Conservation (phyloP, 805 yeast genomes). For the Cyberlindnera subsufficiens region DNA sequence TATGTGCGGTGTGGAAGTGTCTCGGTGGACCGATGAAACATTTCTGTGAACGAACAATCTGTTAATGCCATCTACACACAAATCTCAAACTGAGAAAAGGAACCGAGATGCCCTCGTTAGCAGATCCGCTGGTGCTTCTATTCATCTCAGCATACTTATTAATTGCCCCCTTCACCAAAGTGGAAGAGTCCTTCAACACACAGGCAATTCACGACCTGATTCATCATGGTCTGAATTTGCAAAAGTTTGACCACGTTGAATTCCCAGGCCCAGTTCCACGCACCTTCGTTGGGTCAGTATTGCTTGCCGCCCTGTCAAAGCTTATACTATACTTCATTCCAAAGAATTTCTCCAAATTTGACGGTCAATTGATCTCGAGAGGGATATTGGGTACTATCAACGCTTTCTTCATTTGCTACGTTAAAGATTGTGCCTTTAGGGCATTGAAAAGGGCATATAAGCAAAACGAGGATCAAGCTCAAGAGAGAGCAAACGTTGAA, state of each 20-base stretch:
- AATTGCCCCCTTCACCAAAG: constrained; percentile 80
- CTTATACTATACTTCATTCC: constrained; percentile 25
- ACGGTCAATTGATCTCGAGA: constrained; percentile 51
- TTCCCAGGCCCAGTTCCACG: constrained; percentile 92
- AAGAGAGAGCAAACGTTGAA: not conserved
- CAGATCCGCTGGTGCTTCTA: constrained; percentile 33
- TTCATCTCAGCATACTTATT: constrained; percentile 44
- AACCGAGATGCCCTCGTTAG: constrained; percentile 18
- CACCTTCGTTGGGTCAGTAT: constrained; percentile 67
- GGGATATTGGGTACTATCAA: constrained; percentile 59
- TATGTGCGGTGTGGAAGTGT: too few species aligned
- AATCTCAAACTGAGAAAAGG: not conserved
- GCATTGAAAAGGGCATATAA: constrained; percentile 13
- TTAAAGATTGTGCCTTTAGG: constrained; percentile 38
- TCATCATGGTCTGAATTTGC: constrained; percentile 46
- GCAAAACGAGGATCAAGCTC: not conserved
- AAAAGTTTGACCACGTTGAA: constrained; percentile 60
- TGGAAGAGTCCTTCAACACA: constrained; percentile 87
- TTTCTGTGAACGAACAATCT: too few species aligned
- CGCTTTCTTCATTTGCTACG: constrained; percentile 41
- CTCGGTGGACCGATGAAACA: too few species aligned
- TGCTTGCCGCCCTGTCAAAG: constrained; percentile 42
- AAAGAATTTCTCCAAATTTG: constrained; percentile 33
- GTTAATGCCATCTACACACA: too few species aligned
- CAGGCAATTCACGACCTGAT: constrained; percentile 86